Base-by-base conservation (phyloP, 495 filamentous ascomycete genomes). In the Penicillium fimorum region DNA sequence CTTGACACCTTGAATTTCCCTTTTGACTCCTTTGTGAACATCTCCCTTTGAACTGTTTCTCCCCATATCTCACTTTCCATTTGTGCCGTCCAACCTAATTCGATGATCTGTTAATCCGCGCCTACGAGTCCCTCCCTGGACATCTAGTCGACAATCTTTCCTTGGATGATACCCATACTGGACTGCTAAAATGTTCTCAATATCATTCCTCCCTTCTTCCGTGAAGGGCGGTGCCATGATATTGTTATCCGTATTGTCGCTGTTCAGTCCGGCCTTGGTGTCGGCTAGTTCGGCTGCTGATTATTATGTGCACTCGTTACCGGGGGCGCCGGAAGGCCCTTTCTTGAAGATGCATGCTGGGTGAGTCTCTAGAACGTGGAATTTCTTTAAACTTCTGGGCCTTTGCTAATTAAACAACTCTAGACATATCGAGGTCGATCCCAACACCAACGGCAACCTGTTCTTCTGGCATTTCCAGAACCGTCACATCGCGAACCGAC, bases 401-500 rank as follows among this genome's bases (percentile, higher is more conserved):
- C 6, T 22, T 55, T 6, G 50, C 74, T 79, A 50, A 82, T 58
- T 15, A 22, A 5, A 22, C 15, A 22, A 47, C 29, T 46, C 38
- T 63, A 96, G 92, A 18, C 95, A 97, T 67, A 87, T 98, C 71
- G 92, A 96, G 71, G 84, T 98, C 64, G 87, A 88, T 55, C 79
- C 86, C 8, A 83, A 88, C 55, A 80, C 84, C 63, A 90, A 96
- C 71, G 93, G 92, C 51, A 92, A 97, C 71, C 76, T 98, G 2
- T 98, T 97, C 79, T 98, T 97, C 76, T 98, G 94, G 94, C 91
- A 96, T 66, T 96, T 86, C 66, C 86, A 96, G 66, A 97, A 97
- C 67, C 84, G 88, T 49, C 93, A 97, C 65, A 96, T 97, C 55
- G 94, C 91, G 35, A 90, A 97, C 68, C 84, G 82, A 58, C 90